Conservation (phyloP, 2,329 filamentous ascomycete genomes). For the Fusarium secorum region DNA sequence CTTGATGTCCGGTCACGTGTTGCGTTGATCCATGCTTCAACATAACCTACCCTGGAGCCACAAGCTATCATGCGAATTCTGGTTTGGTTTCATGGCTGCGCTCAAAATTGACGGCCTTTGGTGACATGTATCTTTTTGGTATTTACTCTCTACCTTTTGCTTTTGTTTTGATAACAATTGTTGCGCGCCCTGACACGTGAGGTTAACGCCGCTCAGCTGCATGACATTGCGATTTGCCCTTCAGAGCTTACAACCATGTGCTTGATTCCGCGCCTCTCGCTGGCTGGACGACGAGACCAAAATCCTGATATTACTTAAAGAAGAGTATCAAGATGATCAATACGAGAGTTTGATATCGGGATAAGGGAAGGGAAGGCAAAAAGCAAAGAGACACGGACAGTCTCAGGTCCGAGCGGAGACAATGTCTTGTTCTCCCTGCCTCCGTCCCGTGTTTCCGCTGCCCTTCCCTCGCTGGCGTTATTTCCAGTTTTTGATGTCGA, state of each 20-base stretch:
- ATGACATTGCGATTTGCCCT: not conserved
- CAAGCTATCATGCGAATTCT: no score
- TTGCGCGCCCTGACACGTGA: not conserved
- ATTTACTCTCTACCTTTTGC: not conserved
- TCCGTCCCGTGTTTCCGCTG: not conserved
- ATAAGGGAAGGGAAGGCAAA: not conserved
- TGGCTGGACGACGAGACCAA: slow-evolving; percentile 17
- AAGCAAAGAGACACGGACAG: not conserved
- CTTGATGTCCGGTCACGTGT: not conserved
- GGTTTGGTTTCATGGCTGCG: not conserved
- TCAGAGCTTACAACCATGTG: not conserved
- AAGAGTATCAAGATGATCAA: not conserved
- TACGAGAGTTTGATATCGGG: not conserved
- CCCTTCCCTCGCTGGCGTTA: not conserved
- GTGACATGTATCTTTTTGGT: not conserved
- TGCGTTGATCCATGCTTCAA: accelerated
- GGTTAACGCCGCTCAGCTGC: not conserved
- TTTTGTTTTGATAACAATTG: not conserved
- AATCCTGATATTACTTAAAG: not conserved
- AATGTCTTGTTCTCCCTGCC: slow-evolving; percentile 24
- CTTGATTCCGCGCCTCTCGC: not conserved
- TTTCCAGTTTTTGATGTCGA: not conserved
- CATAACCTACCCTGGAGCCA: not conserved
- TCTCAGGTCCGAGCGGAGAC: not conserved
- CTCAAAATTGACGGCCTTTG: not conserved